These are phyloP conservation scores for Termitomyces sp. DNA, from an alignment of 768 basidiomycete species.

Conservation along the genomic window DNA sequence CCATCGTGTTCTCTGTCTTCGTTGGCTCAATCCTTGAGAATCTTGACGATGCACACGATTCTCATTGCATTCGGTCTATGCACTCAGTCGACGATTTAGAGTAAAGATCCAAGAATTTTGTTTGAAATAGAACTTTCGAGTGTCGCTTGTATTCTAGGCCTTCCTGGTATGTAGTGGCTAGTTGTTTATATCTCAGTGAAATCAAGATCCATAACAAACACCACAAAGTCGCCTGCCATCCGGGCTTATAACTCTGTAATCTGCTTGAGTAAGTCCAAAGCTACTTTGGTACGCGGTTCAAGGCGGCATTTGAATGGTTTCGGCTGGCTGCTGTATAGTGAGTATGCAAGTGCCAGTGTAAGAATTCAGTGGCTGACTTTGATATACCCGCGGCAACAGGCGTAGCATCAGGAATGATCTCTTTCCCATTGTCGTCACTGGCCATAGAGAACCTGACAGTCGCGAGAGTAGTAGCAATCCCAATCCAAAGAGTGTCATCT, in stretches of 20 bases:
- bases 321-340: constrained; percentile 14
- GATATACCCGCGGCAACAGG: background rate
- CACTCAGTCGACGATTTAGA: background rate
- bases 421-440: constrained; percentile 9
- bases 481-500: constrained; percentile 29
- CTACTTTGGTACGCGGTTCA: constrained; percentile 14
- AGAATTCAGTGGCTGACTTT: background rate
- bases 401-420: constrained; percentile 8
- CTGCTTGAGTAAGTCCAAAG: background rate
- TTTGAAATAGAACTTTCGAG: background rate
- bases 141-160: background rate
- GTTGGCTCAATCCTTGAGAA: background rate
- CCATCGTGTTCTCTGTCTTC: background rate
- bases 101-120: background rate
- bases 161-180: background rate
- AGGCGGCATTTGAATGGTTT: constrained; percentile 21
- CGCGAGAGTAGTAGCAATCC: constrained; percentile 9
- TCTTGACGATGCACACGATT: background rate
- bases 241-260: background rate
- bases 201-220: background rate
- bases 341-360: background rate
- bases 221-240: background rate
- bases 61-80: background rate
- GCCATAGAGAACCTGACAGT: constrained; percentile 6
- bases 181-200: background rate